phyloP scores from a whole-genome alignment of 1,139 yeast species.

The Pichia sp. region DNA sequence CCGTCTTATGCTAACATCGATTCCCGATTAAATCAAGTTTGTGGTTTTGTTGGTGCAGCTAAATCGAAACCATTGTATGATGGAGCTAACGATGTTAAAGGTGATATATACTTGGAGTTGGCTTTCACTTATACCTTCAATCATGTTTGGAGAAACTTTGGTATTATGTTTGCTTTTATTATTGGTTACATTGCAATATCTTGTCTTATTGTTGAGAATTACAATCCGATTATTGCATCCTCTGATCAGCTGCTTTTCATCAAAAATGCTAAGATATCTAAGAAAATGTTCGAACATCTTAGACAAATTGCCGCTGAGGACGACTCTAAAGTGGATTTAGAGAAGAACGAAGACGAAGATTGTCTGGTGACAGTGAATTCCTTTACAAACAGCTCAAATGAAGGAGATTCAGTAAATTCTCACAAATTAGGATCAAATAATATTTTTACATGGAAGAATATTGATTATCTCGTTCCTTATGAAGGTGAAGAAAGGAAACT shows the following conservation, averaged over 20 bases:
- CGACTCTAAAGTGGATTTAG: not conserved
- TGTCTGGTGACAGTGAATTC: conserved; percentile 33
- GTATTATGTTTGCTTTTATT: conserved; percentile 43
- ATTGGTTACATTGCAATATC: conserved; percentile 32
- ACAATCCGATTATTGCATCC: conserved; percentile 17
- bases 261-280: conserved; percentile 15
- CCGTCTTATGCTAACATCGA: conserved; percentile 39
- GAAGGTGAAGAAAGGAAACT: conserved; percentile 39
- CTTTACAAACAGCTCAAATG: conserved; percentile 3
- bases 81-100: conserved; percentile 45
- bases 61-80: conserved; percentile 21
- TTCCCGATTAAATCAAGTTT: conserved; percentile 40
- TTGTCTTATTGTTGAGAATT: conserved; percentile 36
- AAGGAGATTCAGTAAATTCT: not conserved
- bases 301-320: not conserved
- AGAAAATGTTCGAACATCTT: conserved; percentile 2
- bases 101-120: conserved; percentile 38
- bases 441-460: conserved; percentile 45
- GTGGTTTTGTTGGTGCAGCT: conserved; percentile 49
- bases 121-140: conserved; percentile 37
- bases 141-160: conserved; percentile 50
- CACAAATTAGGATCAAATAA: conserved; percentile 26
- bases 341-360: conserved; percentile 3
- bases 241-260: conserved; percentile 25
- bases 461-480: conserved; percentile 36